Evolutionary conservation across 73 alveolate genomes (phyloP), one percentile per base, ranked within the genome.

Genomic region (Effrenium voratum): DNA sequence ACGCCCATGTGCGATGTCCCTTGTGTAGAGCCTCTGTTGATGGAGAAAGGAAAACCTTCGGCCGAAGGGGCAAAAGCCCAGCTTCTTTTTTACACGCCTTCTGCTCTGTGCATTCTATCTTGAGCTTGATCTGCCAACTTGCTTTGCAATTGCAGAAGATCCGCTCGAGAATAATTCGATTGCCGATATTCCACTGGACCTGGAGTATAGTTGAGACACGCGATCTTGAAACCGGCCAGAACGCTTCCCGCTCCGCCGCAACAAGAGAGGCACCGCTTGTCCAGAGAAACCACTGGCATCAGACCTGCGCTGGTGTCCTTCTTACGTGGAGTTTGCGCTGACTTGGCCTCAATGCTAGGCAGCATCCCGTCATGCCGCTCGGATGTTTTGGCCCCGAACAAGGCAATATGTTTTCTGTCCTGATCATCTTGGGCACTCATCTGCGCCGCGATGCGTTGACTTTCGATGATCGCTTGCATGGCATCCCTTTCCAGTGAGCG

Each of bases 121-220:
- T 60, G 41, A 24, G 95, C 95, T 87, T 87, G 95, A 70, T 87
- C 95, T 45, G 43, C 68, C 70, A 87, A n/a, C 95, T 87, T 87
- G 80, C 72, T 46, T 68, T 87, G 95, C 95, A 87, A 87, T 49
- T 87, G 85, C 36, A 87, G 85, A 44, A 87, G 95, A 32, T 87
- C 95, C 6, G 95, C 95, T 16, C 95, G 95, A 41, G 95, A 63
- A 63, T 87, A 87, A 68, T 46, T 32, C 52, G 63, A 34, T 55
- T 98, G 91, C 50, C 99, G 99, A 93, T 96, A 99, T 46, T 82
- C 98, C 46, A 99, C 99, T 38, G 99, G 98, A 40, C 99, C 90
- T 12, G 99, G 99, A 12, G 92, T 98, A 93, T 99, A 99, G 28
- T 98, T 95, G 24, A 99, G 93, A 68, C 99, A 99, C 28, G 99